Percentiles rank a stretch among this genome's conserved stretches.
Conservation (phyloP, 2,329 filamentous ascomycete genomes). For the Phaeophleospora eucalypticola region DNA sequence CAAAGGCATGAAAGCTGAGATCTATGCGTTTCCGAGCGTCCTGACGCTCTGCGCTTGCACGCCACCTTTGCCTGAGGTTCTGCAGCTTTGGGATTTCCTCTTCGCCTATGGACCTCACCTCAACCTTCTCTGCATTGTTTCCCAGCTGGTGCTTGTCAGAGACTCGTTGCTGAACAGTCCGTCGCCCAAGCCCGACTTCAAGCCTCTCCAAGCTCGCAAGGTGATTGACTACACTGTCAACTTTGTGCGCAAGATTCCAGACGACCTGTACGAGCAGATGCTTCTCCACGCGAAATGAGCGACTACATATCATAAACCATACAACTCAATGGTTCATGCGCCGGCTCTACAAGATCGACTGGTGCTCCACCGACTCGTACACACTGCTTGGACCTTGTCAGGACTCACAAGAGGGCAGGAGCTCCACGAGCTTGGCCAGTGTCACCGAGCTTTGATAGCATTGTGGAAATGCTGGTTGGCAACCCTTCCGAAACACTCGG, state of each 20-base stretch:
- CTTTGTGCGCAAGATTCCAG: constrained; percentile 84
- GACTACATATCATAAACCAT: too few species aligned
- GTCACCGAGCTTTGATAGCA: too few species aligned
- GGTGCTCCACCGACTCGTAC: too few species aligned
- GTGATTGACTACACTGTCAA: constrained; percentile 64
- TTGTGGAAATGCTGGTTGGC: too few species aligned
- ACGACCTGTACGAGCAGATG: constrained; percentile 86
- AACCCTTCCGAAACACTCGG: too few species aligned
- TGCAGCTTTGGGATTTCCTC: constrained; percentile 93
- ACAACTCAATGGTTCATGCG: too few species aligned
- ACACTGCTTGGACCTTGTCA: too few species aligned
- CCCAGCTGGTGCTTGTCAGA: constrained; percentile 84
- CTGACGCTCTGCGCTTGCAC: constrained; percentile 94
- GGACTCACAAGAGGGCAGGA: too few species aligned
- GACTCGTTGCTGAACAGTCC: constrained; percentile 77
- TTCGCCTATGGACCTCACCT: constrained; percentile 94
- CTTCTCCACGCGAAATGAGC: constrained; percentile 74
- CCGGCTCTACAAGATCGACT: too few species aligned
- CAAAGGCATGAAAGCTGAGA: constrained; percentile 84
- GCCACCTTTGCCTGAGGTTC: constrained; percentile 85
- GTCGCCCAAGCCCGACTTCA: constrained; percentile 70
- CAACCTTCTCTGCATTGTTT: constrained; percentile 94
- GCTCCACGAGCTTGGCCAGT: too few species aligned
- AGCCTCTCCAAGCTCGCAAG: constrained; percentile 30
- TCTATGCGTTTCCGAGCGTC: constrained; percentile 95